phyloP scores from a whole-genome alignment of 768 basidiomycete genomes.

The Imleria badia region DNA sequence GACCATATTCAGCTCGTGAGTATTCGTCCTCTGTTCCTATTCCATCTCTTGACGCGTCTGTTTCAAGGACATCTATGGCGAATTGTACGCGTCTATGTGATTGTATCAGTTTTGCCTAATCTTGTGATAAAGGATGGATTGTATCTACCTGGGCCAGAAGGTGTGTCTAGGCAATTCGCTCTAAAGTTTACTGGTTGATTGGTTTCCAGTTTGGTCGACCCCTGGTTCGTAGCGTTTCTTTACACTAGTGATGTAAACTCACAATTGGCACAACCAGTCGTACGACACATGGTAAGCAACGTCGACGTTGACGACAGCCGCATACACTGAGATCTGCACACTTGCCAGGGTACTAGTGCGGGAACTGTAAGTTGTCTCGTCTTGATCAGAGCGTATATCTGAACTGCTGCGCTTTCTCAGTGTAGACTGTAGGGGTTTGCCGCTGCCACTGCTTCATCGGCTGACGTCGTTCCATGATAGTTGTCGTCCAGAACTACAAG shows the following conservation, averaged over 20 bases:
- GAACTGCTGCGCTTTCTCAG: constrained; percentile 32
- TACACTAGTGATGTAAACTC: neutral
- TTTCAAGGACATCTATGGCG: constrained; percentile 91
- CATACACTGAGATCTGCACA: constrained; percentile 1
- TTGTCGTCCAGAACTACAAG: constrained; percentile 69
- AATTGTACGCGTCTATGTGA: constrained; percentile 50
- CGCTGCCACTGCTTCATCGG: neutral
- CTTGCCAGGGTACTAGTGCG: constrained; percentile 61
- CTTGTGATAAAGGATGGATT: constrained; percentile 68
- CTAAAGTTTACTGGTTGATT: constrained; percentile 4
- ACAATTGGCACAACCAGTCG: constrained; percentile 31
- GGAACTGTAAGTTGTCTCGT: constrained; percentile 58
- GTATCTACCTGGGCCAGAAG: constrained; percentile 96
- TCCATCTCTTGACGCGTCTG: neutral
- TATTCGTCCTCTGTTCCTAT: neutral
- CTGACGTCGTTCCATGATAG: constrained; percentile 35
- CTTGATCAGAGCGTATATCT: neutral
- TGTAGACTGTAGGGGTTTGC: constrained; percentile 61
- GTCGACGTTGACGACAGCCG: neutral
- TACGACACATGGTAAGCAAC: constrained; percentile 59
- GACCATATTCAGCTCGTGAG: constrained; percentile 85
- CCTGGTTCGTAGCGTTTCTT: constrained; percentile 46
- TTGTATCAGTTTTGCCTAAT: neutral
- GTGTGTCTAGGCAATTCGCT: constrained; percentile 34
- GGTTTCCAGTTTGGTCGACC: constrained; percentile 68